These are phyloP conservation scores for Jatropha curcas DNA, from an alignment of 345 rosid genomes.

Conservation along the genomic window DNA sequence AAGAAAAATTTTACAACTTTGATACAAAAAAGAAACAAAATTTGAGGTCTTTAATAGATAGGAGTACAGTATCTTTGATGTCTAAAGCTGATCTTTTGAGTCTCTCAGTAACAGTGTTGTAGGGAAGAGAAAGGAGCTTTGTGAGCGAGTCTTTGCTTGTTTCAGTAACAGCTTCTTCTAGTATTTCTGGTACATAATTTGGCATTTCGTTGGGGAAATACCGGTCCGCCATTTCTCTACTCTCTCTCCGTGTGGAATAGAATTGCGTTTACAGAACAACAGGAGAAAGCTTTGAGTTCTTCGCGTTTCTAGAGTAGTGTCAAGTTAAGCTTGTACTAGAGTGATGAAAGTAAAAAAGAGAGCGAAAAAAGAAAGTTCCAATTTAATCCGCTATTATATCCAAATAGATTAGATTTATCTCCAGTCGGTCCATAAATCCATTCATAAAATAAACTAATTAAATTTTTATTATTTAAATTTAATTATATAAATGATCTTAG, in stretches of 20 bases:
- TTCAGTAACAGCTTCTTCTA: not conserved
- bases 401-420: no score
- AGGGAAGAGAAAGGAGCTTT: slow-evolving; percentile 44
- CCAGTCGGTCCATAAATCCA: no score
- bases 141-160: slow-evolving; percentile 11
- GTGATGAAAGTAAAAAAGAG: no score
- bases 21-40: no score
- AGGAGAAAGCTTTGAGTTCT: not conserved
- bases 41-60: not conserved
- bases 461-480: no score
- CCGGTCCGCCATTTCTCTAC: slow-evolving; percentile 26
- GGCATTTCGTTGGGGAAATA: slow-evolving; percentile 28
- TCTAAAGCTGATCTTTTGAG: slow-evolving; percentile 43
- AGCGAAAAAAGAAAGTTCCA: no score
- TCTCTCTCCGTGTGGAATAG: no score
- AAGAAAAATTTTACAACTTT: not conserved
- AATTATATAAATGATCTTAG: no score
- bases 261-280: not conserved
- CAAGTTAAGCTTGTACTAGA: no score
- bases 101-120: slow-evolving; percentile 31
- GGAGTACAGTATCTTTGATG: slow-evolving; percentile 44
- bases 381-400: no score
- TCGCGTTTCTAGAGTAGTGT: no score
- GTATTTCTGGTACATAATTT: slow-evolving; percentile 3
- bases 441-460: no score